Percentiles rank a stretch among this genome's conserved stretches.
These are phyloP conservation scores for Pleurotus platypus DNA, from an alignment of 768 basidiomycete genomes.

Conservation along the genomic window DNA sequence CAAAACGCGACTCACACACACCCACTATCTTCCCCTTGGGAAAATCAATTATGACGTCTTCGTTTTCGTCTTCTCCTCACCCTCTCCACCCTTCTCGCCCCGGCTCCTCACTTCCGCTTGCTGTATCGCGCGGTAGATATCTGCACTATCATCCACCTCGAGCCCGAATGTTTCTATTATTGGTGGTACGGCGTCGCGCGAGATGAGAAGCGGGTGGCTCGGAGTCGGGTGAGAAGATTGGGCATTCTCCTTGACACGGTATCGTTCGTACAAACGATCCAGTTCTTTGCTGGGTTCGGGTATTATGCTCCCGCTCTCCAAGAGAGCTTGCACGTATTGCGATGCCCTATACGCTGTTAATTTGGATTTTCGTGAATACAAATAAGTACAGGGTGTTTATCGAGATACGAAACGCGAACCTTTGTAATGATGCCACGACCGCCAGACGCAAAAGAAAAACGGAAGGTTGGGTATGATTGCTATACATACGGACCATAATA, in stretches of 20 bases:
- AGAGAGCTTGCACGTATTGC: constrained; percentile 58
- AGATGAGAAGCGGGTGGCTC: constrained; percentile 40
- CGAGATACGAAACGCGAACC: constrained; percentile 33
- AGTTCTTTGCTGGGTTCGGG: constrained; percentile 53
- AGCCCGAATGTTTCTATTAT: constrained; percentile 46
- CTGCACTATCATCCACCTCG: constrained; percentile 37
- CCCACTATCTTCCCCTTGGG: too few relatives aligned
- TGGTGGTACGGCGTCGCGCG: constrained; percentile 47
- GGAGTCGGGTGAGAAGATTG: constrained; percentile 7
- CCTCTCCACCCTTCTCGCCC: constrained; percentile 6
- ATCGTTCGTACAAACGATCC: constrained; percentile 49
- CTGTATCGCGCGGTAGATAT: constrained; percentile 63
- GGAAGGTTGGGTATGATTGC: constrained; percentile 82
- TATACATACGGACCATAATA: constrained; percentile 20
- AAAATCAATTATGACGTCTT: too few relatives aligned
- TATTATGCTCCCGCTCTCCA: constrained; percentile 51
- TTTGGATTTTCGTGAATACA: background rate
- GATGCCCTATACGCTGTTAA: constrained; percentile 64
- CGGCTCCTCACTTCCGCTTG: constrained; percentile 42
- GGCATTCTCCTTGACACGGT: constrained; percentile 11
- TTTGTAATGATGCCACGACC: constrained; percentile 82
- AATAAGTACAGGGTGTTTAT: background rate
- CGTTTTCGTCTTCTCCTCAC: too few relatives aligned
- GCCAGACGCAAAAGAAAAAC: constrained; percentile 83
- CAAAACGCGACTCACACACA: too few relatives aligned